Percentiles rank a stretch among this genome's conserved stretches.
Evolutionary conservation across 2,329 filamentous ascomycete species (phyloP).

Genomic region (Geosmithia morbida): DNA sequence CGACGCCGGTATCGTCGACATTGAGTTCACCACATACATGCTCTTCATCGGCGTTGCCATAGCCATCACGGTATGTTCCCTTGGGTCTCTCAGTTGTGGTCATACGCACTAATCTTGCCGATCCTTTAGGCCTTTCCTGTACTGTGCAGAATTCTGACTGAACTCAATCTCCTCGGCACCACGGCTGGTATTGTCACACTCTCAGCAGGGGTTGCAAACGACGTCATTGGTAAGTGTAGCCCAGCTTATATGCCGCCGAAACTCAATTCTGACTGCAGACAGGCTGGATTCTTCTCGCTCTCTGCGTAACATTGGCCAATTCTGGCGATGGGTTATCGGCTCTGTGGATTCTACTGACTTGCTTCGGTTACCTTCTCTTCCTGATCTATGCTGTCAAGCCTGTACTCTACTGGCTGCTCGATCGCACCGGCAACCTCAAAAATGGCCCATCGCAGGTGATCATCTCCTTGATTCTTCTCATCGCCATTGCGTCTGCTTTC

Average conservation of each 20-base stretch:
- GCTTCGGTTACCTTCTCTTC: constrained; percentile 62
- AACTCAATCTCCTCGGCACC: constrained; percentile 72
- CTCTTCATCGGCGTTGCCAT: constrained; percentile 84
- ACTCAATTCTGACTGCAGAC: neutral
- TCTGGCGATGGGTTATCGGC: constrained; percentile 70
- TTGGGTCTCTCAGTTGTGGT: neutral
- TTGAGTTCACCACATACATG: constrained; percentile 40
- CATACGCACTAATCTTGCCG: neutral
- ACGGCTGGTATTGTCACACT: constrained; percentile 79
- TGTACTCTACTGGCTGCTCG: constrained; percentile 58
- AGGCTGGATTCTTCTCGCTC: constrained; percentile 75
- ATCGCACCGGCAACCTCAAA: constrained; percentile 61
- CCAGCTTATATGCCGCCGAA: neutral
- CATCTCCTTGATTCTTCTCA: constrained; percentile 66
- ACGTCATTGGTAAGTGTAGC: constrained; percentile 34
- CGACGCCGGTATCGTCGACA: constrained; percentile 21
- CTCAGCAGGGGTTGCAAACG: constrained; percentile 84
- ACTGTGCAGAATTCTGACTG: constrained; percentile 82
- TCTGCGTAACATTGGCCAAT: constrained; percentile 89
- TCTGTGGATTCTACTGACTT: constrained; percentile 68
- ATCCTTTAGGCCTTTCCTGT: constrained; percentile 55
- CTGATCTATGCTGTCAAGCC: constrained; percentile 61
- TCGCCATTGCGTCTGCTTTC: constrained; percentile 68
- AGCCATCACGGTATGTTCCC: constrained; percentile 52
- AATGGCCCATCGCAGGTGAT: constrained; percentile 81